These are phyloP conservation scores for Entelexis sorbosivorans DNA, from an alignment of 1,139 yeast species.

Conservation along the genomic window DNA sequence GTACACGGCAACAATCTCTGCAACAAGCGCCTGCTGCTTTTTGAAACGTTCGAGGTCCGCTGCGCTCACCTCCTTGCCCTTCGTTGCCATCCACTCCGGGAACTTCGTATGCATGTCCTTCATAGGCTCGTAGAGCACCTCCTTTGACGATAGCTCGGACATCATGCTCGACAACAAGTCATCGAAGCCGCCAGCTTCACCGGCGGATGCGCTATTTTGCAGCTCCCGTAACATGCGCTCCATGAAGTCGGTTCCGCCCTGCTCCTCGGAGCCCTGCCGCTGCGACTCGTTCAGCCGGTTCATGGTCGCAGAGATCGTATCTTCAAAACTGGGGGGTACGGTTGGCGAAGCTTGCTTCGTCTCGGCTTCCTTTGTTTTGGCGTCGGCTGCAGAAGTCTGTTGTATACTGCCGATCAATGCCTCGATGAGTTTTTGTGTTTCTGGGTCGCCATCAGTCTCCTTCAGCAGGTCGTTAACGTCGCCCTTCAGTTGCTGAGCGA, in stretches of 20 bases:
- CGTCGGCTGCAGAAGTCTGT: slow-evolving; percentile 21
- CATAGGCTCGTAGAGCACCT: slow-evolving; percentile 78
- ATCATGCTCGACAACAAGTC: slow-evolving; percentile 66
- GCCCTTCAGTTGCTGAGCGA: background rate
- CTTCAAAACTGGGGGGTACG: slow-evolving; percentile 40
- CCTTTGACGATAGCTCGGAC: slow-evolving; percentile 75
- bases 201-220: slow-evolving; percentile 45
- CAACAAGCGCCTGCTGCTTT: slow-evolving; percentile 30
- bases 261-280: slow-evolving; percentile 26
- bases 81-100: slow-evolving; percentile 49
- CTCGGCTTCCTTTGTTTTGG: background rate
- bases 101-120: slow-evolving; percentile 61
- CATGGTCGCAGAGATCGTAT: slow-evolving; percentile 71
- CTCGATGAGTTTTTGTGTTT: slow-evolving; percentile 47
- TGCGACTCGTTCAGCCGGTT: slow-evolving; percentile 47
- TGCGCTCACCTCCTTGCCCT: slow-evolving; percentile 32
- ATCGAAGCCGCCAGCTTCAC: slow-evolving; percentile 34
- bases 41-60: slow-evolving; percentile 31
- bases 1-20: slow-evolving; percentile 46
- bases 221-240: slow-evolving; percentile 45
- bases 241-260: slow-evolving; percentile 46
- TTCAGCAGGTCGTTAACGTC: background rate
- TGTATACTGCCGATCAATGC: slow-evolving; percentile 39
- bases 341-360: slow-evolving; percentile 17
- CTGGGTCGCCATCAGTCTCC: slow-evolving; percentile 49